Evolutionary conservation across 306 rosid species (phyloP).

Genomic region (Rubus idaeus): DNA sequence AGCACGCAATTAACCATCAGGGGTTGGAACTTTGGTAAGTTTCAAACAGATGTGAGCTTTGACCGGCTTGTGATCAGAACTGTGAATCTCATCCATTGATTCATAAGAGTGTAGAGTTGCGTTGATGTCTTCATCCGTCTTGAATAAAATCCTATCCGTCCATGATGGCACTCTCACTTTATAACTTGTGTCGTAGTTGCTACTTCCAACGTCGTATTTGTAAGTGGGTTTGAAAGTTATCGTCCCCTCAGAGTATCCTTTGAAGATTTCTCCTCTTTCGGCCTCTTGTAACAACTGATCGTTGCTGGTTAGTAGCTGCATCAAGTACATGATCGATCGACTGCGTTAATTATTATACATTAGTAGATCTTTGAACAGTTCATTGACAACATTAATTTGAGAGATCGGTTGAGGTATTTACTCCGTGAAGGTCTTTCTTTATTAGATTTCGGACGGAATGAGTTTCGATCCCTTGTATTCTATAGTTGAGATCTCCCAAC

Average conservation of each 20-base stretch:
- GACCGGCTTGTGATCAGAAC: constrained; percentile 80
- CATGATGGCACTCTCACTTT: constrained; percentile 81
- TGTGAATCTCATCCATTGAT: constrained; percentile 52
- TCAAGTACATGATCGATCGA: not conserved
- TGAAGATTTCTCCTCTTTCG: constrained; percentile 64
- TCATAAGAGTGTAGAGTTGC: constrained; percentile 52
- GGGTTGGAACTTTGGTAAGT: constrained; percentile 17
- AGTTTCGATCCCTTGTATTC: constrained; percentile 54
- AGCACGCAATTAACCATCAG: not conserved
- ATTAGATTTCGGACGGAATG: constrained; percentile 52
- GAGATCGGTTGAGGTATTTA: constrained; percentile 9
- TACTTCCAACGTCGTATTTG: constrained; percentile 68
- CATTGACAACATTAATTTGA: no score
- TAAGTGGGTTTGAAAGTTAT: constrained; percentile 77
- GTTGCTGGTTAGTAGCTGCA: constrained; percentile 40
- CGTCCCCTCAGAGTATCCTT: constrained; percentile 71
- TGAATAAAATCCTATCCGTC: constrained; percentile 74
- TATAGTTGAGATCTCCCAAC: constrained; percentile 82
- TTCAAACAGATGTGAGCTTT: constrained; percentile 61
- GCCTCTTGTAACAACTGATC: constrained; percentile 80
- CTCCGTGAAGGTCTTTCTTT: constrained; percentile 45
- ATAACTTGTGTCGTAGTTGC: constrained; percentile 72
- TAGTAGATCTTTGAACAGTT: no score
- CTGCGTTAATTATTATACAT: no score
- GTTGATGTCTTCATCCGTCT: constrained; percentile 44